These are phyloP conservation scores for Trypanosoma caninum DNA, from an alignment of 208 protist species.

Conservation along the genomic window DNA sequence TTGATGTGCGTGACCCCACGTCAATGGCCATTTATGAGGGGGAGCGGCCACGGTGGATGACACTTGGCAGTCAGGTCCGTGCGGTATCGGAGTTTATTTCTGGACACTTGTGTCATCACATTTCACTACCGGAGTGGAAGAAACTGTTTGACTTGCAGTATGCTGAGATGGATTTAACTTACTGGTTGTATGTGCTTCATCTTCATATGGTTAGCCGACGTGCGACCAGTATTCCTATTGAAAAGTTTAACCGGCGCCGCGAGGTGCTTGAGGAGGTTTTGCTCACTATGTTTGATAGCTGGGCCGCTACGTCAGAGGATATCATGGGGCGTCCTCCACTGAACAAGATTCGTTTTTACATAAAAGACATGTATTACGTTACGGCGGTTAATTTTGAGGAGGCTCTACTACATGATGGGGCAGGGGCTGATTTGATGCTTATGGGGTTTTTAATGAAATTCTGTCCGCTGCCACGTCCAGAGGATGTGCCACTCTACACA, in stretches of 20 bases:
- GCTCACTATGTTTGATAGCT: constrained; percentile 86
- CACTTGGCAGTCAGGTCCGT: constrained; percentile 73
- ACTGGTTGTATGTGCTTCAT: constrained; percentile 88
- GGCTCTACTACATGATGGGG: constrained; percentile 74
- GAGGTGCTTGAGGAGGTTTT: constrained; percentile 88
- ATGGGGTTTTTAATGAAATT: constrained; percentile 89
- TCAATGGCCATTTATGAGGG: constrained; percentile 86
- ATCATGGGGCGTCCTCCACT: constrained; percentile 86
- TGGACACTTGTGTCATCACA: constrained; percentile 87
- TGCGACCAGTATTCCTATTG: constrained; percentile 81
- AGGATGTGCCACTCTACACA: constrained; percentile 88
- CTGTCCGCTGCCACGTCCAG: constrained; percentile 76
- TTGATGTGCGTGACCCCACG: constrained; percentile 77
- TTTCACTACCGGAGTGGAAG: constrained; percentile 79
- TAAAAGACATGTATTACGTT: constrained; percentile 91
- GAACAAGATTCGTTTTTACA: constrained; percentile 86
- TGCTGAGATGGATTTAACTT: constrained; percentile 87
- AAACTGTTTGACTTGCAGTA: constrained; percentile 85
- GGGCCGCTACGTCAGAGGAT: constrained; percentile 77
- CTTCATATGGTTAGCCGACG: constrained; percentile 82
- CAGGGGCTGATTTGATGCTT: constrained; percentile 83
- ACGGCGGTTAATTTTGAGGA: constrained; percentile 89
- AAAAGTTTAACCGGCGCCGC: constrained; percentile 79
- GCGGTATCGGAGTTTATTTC: constrained; percentile 87
- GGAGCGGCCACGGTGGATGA: constrained; percentile 76